Base-by-base conservation (phyloP, 2,329 filamentous ascomycete genomes). In the Arthrobotrys iridis region DNA sequence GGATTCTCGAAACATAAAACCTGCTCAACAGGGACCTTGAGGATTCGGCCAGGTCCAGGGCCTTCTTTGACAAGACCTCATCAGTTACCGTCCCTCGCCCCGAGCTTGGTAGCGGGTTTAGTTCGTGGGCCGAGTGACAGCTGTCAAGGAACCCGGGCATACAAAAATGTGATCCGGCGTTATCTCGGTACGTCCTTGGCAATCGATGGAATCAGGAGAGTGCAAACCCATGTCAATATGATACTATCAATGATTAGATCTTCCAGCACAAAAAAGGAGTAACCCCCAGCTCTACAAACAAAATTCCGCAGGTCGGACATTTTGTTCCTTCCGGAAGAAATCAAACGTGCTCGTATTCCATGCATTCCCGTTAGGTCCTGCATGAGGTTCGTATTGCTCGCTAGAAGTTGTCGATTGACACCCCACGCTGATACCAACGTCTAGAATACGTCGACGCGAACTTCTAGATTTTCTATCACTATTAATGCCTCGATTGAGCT, bases 231-330 rank as follows among this genome's bases (percentile, higher is more conserved):
- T 65, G 48, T 58, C 50, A 35, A 65, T 35, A 20, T 33, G 30
- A 48, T 60, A 60, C 48, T 65, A 71, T 71, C 66, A 55, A 24
- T 20, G 68, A 73, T 74, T 67, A 67, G 68, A 73, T 73, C 50
- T 33, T 50, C 45, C 18, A 41, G 2, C 15, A 37, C 65, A 57
- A 40, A 45, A 30, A 11, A 18, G 50, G n/a, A 28, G 11, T 24
- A 55, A 24, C 30, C 28, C 50, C 18, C 2, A 20, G n/a, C 30
- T 35, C 35, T 6, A 45, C 33, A 33, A 24, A 45, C 4, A 41
- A 60, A 52, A 30, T 28, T 5, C 7, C 26, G 11, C 15, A 13
- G 20, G 24, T 26, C 43, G 30, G 13, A 3, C 4, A 35, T 62
- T 55, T 35, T 13, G 10, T 22, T 41, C 33, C 7, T 24, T 24